Evolutionary conservation across 164 flowering plant genomes (phyloP), one percentile per base, ranked within the genome.

Genomic region (Umbilicus rupestris): DNA sequence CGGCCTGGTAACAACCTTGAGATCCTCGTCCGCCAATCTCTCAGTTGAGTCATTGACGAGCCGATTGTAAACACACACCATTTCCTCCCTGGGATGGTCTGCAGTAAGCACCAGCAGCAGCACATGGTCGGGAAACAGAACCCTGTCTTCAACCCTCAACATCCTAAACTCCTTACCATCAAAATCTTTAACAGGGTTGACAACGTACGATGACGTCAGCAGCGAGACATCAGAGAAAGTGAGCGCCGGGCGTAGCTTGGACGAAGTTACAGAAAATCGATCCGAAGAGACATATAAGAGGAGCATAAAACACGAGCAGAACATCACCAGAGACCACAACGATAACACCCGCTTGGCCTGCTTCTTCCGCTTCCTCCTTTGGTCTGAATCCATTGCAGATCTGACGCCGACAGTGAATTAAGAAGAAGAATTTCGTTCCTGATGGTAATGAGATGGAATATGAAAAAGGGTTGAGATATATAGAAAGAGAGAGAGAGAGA

Each of bases 61-160:
- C 11, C 47, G 30, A 59, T 62, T 70, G 70, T 82, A 86, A 31
- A 79, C 78, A 37, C 89, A 85, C 49, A 77, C 74, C 55, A 79
- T 62, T 9, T 29, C 62, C 29, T 69, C 66, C n/a, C 11, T 39
- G 4, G 6, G 33, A 15, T 16, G 58, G 52, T 67, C 3, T 65
- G 52, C 22, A 35, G 22, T 62, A 1, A 78, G 24, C 8, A 83
- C 68, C 24, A 92, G 58, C 39, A 92, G 50, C 71, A 92, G 67
- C 16, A 83, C 68, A 68, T 86, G 92, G 69, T 89, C 96, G 10
- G 94, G 92, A 57, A 92, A 86, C 75, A 81, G 19, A 24, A 92
- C 79, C 39, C 84, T 72, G 46, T 74, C 81, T 31, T 85, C 83
- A 0, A 89, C 65, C 20, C 67, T 75, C n/a, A 81, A 65, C 4